Conservation (phyloP, 73 alveolate genomes). For the Paramecium octaurelia region DNA sequence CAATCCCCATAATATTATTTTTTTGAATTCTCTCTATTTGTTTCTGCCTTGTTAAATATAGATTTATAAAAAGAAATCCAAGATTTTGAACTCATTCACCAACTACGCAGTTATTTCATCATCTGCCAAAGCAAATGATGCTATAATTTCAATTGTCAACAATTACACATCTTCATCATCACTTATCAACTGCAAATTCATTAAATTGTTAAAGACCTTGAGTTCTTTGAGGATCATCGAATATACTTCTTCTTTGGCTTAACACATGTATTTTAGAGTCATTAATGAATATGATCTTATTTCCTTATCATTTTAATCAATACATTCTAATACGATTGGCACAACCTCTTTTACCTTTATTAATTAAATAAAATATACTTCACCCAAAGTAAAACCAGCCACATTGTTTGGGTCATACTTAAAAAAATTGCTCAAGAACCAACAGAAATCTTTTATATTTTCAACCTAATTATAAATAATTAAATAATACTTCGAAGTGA, state of each 20-base stretch:
- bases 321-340: slow-evolving; percentile 21
- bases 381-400: neutral
- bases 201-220: neutral
- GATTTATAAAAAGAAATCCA: neutral
- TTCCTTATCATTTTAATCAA: neutral
- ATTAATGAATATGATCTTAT: neutral
- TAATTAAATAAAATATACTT: neutral
- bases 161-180: neutral
- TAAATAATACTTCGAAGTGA: neutral
- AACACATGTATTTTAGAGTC: neutral
- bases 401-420: neutral
- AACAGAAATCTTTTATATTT: neutral
- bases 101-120: neutral
- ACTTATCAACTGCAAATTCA: neutral
- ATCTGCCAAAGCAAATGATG: neutral
- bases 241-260: neutral
- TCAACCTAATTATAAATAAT: neutral
- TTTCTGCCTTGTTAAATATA: slow-evolving; percentile 25
- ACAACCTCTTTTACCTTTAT: neutral
- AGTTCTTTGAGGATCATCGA: neutral
- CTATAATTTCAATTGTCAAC: neutral
- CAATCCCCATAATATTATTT: slow-evolving; percentile 18
- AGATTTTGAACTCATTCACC: neutral
- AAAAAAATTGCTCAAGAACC: slow-evolving; percentile 7
- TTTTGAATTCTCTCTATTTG: neutral